Percentiles rank a stretch among this genome's conserved stretches.
phyloP scores from a whole-genome alignment of 225 moss, liverwort and hornwort genomes.

The Takakia lepidozioides region DNA sequence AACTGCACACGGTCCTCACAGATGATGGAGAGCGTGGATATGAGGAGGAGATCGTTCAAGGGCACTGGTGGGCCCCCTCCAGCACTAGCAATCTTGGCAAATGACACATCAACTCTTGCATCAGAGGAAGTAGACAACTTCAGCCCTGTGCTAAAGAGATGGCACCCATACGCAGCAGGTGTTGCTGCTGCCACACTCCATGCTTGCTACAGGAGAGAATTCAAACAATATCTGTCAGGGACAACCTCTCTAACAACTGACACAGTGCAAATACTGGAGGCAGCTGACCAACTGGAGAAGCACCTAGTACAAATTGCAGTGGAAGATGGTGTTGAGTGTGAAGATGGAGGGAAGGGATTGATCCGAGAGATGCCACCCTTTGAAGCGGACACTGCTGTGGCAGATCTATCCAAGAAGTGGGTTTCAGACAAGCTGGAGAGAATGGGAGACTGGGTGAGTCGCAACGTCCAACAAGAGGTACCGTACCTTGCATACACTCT shows the following conservation, averaged over 20 bases:
- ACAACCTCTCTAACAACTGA: constrained; percentile 58
- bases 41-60: constrained; percentile 48
- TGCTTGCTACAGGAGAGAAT: constrained; percentile 73
- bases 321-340: constrained; percentile 85
- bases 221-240: constrained; percentile 53
- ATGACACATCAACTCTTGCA: constrained; percentile 68
- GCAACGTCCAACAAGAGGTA: constrained; percentile 93
- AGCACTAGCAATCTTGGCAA: constrained; percentile 60
- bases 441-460: constrained; percentile 69
- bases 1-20: too few relatives aligned
- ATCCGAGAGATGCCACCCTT: constrained; percentile 91
- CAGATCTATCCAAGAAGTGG: constrained; percentile 64
- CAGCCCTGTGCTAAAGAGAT: constrained; percentile 69
- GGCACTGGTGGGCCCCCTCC: constrained; percentile 40
- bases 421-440: constrained; percentile 65
- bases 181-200: constrained; percentile 92
- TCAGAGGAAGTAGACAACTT: constrained; percentile 64
- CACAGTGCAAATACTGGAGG: constrained; percentile 62
- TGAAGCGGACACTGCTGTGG: constrained; percentile 74
- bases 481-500: too few relatives aligned
- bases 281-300: constrained; percentile 80
- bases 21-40: constrained; percentile 67
- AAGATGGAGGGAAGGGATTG: constrained; percentile 88
- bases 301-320: constrained; percentile 85
- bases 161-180: constrained; percentile 85